A percentile compares a stretch with the other conserved stretches of the same genome.
These are phyloP conservation scores for Ceriops tagal DNA, from an alignment of 345 rosid genomes.

Conservation along the genomic window DNA sequence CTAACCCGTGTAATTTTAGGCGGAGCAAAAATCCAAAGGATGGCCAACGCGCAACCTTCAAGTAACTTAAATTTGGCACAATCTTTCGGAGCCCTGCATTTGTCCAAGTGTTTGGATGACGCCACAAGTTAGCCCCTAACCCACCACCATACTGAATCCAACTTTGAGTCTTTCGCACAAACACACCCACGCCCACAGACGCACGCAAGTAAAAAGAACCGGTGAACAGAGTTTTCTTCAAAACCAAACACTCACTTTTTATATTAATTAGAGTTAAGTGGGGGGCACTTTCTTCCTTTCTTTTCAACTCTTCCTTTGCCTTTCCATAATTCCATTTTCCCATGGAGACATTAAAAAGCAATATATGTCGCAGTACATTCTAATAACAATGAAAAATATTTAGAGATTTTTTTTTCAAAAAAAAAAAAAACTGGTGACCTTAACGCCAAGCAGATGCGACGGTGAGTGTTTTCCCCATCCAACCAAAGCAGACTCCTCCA, in stretches of 20 bases:
- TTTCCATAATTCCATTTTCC: slow-evolving; percentile 23
- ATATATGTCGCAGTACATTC: background rate
- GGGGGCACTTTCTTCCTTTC: background rate
- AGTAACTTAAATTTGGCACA: too few relatives aligned
- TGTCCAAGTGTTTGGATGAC: background rate
- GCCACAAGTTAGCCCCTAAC: background rate
- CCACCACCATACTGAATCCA: slow-evolving; percentile 9
- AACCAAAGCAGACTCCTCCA: slow-evolving; percentile 83
- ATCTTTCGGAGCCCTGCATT: too few relatives aligned
- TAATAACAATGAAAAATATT: slow-evolving; percentile 21
- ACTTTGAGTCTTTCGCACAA: background rate
- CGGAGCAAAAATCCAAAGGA: slow-evolving; percentile 7
- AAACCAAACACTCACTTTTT: slow-evolving; percentile 37
- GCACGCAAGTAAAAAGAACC: background rate
- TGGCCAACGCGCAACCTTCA: too few relatives aligned
- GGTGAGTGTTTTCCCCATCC: slow-evolving; percentile 85
- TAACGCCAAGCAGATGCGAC: slow-evolving; percentile 98
- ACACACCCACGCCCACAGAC: background rate
- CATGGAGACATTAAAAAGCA: slow-evolving; percentile 35
- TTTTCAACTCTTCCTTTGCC: slow-evolving; percentile 9
- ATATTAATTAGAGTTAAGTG: slow-evolving; percentile 27
- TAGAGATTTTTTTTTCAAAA: slow-evolving; percentile 14
- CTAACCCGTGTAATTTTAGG: slow-evolving; percentile 1
- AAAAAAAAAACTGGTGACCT: slow-evolving; percentile 25
- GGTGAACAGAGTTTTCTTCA: slow-evolving; percentile 19